phyloP scores from a whole-genome alignment of 495 filamentous ascomycete genomes.

The Hypoxylon lienhwacheense region DNA sequence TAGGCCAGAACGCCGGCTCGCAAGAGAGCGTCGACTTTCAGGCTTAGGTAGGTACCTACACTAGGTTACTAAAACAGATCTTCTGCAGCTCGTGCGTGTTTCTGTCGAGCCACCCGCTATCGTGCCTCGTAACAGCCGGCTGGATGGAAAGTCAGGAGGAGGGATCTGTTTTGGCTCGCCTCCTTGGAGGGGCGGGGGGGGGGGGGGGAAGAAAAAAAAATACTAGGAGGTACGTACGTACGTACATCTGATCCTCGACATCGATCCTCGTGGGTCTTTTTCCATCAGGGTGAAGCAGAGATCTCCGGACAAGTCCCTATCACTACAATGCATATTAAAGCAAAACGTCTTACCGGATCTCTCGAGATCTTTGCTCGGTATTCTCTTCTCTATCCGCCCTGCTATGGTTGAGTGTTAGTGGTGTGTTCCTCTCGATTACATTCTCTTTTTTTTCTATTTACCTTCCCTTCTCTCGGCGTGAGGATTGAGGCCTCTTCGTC shows the following conservation, averaged over 20 bases:
- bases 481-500: constrained; percentile 37
- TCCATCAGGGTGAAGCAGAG: constrained; percentile 23
- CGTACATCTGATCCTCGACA: constrained; percentile 9
- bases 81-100: too few species aligned
- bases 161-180: too few species aligned
- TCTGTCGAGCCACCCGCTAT: too few species aligned
- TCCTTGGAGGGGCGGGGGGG: too few species aligned
- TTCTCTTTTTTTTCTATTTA: constrained; percentile 25
- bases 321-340: constrained; percentile 34
- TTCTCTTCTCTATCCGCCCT: constrained; percentile 19
- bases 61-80: too few species aligned
- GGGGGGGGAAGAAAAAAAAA: too few species aligned
- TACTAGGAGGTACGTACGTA: too few species aligned
- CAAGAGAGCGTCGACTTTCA: too few species aligned
- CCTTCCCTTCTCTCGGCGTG: constrained; percentile 34
- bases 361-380: constrained; percentile 40
- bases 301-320: constrained; percentile 22
- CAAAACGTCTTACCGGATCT: constrained; percentile 18
- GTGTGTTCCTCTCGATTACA: constrained; percentile 21
- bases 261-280: constrained; percentile 20
- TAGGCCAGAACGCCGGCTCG: too few species aligned
- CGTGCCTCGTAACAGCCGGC: too few species aligned
- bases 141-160: too few species aligned
- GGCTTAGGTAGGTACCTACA: too few species aligned
- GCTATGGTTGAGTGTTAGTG: constrained; percentile 25